Conservation (phyloP, 371 early-diverging fungal species). For the Capillidium rhysosporum region DNA sequence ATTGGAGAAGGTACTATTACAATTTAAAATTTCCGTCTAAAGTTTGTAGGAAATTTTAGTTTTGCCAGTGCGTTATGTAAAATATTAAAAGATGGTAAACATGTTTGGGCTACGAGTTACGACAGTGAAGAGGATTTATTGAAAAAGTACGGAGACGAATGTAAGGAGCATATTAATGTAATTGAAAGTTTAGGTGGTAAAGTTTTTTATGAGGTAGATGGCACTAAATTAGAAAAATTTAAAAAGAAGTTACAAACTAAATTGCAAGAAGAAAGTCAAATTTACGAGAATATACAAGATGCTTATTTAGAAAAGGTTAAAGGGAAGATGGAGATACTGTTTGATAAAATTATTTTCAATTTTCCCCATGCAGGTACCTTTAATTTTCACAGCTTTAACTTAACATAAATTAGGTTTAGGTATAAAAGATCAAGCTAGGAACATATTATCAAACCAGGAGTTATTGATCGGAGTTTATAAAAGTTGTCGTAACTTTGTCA, state of each 20-base stretch:
- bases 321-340: background rate
- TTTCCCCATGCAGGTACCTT: constrained; percentile 76
- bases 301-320: constrained; percentile 30
- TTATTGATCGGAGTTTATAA: constrained; percentile 48
- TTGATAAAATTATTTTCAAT: constrained; percentile 60
- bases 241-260: background rate
- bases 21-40: background rate
- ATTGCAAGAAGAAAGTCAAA: background rate
- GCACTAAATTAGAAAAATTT: constrained; percentile 37
- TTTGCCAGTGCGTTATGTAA: constrained; percentile 50
- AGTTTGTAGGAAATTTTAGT: constrained; percentile 55
- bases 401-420: constrained; percentile 34
- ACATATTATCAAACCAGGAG: constrained; percentile 62
- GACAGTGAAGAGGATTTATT: constrained; percentile 40
- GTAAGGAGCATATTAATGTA: constrained; percentile 34
- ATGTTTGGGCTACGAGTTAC: constrained; percentile 52
- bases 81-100: constrained; percentile 23
- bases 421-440: constrained; percentile 82
- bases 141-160: constrained; percentile 58
- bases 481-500: constrained; percentile 10
- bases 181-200: constrained; percentile 33
- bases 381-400: background rate
- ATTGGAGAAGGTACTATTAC: constrained; percentile 3
- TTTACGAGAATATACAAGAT: constrained; percentile 24
- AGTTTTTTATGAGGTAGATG: constrained; percentile 63